Evolutionary conservation across 495 filamentous ascomycete genomes (phyloP), one percentile per base, ranked within the genome.

Genomic region (Xylaria sp.): DNA sequence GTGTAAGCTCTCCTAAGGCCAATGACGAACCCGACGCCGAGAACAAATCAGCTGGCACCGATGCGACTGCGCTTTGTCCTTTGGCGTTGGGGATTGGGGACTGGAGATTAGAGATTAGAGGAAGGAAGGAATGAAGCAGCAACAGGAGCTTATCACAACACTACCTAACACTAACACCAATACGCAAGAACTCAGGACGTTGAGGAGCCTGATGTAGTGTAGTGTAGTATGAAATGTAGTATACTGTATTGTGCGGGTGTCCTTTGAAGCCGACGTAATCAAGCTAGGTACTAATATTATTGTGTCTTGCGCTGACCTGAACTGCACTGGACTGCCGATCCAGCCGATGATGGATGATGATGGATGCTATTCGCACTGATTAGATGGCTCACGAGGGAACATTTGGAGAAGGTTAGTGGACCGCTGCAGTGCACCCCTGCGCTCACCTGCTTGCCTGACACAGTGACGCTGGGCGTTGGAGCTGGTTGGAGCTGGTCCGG

Each of bases 321-420:
- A 24, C 52, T 35, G 67, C 67, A 43, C 43, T 50, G 29, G 21
- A 24, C 52, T 35, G 67, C 67, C 67, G 67, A 69, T 21, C 44
- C 55, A 69, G 57, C 67, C 67, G 67, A 48, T 52, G 44, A 52
- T 66, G 44, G 62, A 66, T 69, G 67, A 48, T 52, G 44, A 52
- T 66, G 44, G 62, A 66, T 69, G 67, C 55, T 50, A 62, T 69
- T 68, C 66, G 2, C 66, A 46, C 6, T 14, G 66, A 68, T 59
- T 12, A 58, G 31, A 5, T 48, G 40, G 66, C 67, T 61, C 67
- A 69, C 67, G 57, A 50, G 67, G 41, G 29, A 53, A 31, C 41
- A 26, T 69, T 62, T 46, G 52, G 66, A 58, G 66, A 61, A 43
- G 33, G n/a, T 46, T 41, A 33, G 65, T 67, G 65, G 65, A 44